Evolutionary conservation across 2,329 filamentous ascomycete species (phyloP), one percentile per base, ranked within the genome.

Genomic region (Chaetomium olivaceum): DNA sequence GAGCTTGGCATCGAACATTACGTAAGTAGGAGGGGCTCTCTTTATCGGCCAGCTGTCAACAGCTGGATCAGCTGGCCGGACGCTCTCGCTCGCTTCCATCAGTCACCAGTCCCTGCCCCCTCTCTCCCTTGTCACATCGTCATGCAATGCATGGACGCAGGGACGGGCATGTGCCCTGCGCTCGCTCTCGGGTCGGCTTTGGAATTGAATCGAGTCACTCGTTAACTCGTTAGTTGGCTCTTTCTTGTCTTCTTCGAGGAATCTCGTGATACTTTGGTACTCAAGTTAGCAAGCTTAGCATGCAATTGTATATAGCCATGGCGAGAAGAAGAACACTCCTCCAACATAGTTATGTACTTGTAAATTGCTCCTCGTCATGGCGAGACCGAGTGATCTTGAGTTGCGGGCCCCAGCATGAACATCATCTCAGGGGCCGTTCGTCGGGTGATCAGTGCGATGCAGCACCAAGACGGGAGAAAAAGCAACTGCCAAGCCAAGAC

Each of bases 1-100:
- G 59, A 33, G 59, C 68, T 70, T 70, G 68, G 68, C 66, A 51
- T 21, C 12, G 1, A 46, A 27, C 11, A 58, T 67, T 71, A 64
- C 62, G 23, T 66, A 70, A 68, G 57, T 58, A 29, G n/a, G 4
- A 16, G 9, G 14, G 25, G 14, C 56, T 46, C 16, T 6, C 36
- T 43, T 46, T 36, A 8, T 8, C 54, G 23, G 27, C 36, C 66
- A 57, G 68, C 8, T 67, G 61, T 1, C 56, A 23, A 2, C 62
- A 57, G 55, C 54, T 65, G 65, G n/a, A 52, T 25, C 16, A 7
- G 8, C 50, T n/a, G 14, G 1, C 29, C 5, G 9, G n/a, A 9
- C 16, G 16, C 36, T 43, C 33, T 23, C 27, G n/a, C 36, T 48
- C 43, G 39, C 46, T 36, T 25, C 11, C 21, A 3, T 12, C 23